These are phyloP conservation scores for Xylaria sp. DNA, from an alignment of 2,329 filamentous ascomycete species.

Conservation along the genomic window DNA sequence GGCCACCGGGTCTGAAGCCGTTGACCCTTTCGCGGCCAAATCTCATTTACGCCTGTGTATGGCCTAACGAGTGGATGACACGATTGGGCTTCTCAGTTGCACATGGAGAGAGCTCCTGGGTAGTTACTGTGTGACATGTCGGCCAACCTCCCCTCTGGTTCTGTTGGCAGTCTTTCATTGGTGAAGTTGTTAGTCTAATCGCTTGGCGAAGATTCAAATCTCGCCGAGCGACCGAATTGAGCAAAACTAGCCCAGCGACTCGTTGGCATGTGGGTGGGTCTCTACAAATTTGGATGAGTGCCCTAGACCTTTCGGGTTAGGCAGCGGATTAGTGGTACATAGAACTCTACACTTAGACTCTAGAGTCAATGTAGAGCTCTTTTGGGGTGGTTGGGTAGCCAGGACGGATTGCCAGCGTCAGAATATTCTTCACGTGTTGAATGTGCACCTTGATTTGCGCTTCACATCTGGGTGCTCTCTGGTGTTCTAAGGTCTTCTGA, in stretches of 20 bases:
- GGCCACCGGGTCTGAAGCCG: slow-evolving; percentile 9
- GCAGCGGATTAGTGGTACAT: slow-evolving; percentile 8
- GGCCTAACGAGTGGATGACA: slow-evolving; percentile 11
- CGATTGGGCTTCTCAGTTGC: slow-evolving; percentile 7
- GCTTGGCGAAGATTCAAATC: slow-evolving; percentile 33
- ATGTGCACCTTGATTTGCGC: too few species aligned
- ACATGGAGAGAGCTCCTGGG: not conserved
- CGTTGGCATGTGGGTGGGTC: slow-evolving; percentile 18
- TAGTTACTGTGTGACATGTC: slow-evolving; percentile 19
- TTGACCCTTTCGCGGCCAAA: not conserved
- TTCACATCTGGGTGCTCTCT: too few species aligned
- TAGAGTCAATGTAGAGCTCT: too few species aligned
- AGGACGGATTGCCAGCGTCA: too few species aligned
- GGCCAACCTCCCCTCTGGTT: slow-evolving; percentile 8
- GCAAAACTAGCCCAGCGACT: slow-evolving; percentile 19
- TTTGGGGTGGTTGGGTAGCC: too few species aligned
- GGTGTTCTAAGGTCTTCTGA: too few species aligned
- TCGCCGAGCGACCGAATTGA: slow-evolving; percentile 26
- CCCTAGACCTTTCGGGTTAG: slow-evolving; percentile 25
- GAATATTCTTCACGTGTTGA: too few species aligned
- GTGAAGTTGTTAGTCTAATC: slow-evolving; percentile 7
- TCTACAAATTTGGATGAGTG: slow-evolving; percentile 18
- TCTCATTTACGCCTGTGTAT: not conserved
- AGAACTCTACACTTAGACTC: too few species aligned
- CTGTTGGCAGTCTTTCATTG: slow-evolving; percentile 35